Evolutionary conservation across 352 stramenopile genomes (phyloP).

Genomic region (Globisporangium paddicum): DNA sequence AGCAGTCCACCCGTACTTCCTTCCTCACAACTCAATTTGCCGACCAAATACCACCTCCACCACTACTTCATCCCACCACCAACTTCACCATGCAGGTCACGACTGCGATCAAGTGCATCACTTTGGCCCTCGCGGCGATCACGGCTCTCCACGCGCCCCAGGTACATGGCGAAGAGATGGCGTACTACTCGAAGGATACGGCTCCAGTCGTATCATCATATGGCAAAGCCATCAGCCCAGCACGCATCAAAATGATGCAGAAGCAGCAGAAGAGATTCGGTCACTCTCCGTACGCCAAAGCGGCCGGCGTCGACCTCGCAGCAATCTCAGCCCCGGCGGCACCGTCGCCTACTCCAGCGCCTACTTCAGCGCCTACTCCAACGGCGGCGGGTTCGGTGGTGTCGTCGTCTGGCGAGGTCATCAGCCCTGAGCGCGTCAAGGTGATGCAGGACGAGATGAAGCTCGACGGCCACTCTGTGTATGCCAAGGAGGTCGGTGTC

Average conservation of each 20-base stretch:
- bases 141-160: neutral
- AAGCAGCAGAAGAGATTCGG: slow-evolving; percentile 4
- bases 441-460: slow-evolving; percentile 10
- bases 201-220: neutral
- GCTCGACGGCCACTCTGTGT: neutral
- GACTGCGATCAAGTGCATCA: neutral
- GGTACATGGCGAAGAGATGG: slow-evolving; percentile 4
- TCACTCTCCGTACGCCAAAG: slow-evolving; percentile 1
- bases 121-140: neutral
- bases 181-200: neutral
- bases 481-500: neutral
- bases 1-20: neutral
- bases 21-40: slow-evolving; percentile 6
- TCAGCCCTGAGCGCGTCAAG: slow-evolving; percentile 1
- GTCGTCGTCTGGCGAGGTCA: neutral
- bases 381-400: neutral
- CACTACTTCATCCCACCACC: neutral
- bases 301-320: too few relatives aligned
- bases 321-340: too few relatives aligned
- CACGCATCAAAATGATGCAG: slow-evolving; percentile 7
- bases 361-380: too few relatives aligned
- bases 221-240: neutral
- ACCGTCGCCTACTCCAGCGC: too few relatives aligned
- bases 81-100: slow-evolving; percentile 3
- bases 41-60: neutral